Conservation (phyloP, 177 flowering plant species). For the Vitis hybrid region DNA sequence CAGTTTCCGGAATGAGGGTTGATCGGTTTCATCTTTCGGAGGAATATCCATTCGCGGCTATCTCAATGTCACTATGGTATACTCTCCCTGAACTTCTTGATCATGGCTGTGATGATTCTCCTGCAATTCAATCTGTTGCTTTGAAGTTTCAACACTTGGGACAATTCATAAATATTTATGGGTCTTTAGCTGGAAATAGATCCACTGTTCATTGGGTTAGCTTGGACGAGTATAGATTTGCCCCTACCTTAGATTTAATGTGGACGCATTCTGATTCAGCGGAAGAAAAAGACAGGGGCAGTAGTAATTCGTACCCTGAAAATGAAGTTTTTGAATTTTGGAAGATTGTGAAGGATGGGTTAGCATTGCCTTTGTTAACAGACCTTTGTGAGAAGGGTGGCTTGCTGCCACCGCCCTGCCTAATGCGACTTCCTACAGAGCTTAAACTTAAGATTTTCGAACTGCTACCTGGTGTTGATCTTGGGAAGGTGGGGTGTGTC, state of each 20-base stretch:
- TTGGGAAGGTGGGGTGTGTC: constrained; percentile 54
- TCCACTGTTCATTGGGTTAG: constrained; percentile 25
- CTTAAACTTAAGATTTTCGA: constrained; percentile 67
- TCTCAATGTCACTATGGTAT: constrained; percentile 39
- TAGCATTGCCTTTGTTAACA: constrained; percentile 71
- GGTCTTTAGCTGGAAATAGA: constrained; percentile 39
- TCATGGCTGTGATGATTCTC: constrained; percentile 1
- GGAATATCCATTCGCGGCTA: constrained; percentile 35
- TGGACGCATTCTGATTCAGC: constrained; percentile 25
- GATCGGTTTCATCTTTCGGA: constrained; percentile 40
- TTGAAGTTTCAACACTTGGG: constrained; percentile 67
- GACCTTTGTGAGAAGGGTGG: constrained; percentile 67
- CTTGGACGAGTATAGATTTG: constrained; percentile 42
- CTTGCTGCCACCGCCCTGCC: constrained; percentile 57
- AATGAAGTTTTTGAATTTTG: constrained; percentile 62
- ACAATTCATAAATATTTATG: constrained; percentile 50
- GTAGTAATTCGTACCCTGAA: constrained; percentile 21
- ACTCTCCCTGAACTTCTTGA: constrained; percentile 46
- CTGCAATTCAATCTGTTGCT: constrained; percentile 26
- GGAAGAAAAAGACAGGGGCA: constrained; percentile 8
- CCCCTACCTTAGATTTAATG: constrained; percentile 34
- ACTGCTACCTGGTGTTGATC: constrained; percentile 45
- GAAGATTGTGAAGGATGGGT: constrained; percentile 74
- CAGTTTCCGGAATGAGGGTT: constrained; percentile 17
- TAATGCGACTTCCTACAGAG: constrained; percentile 69